phyloP scores from a whole-genome alignment of 805 yeast species.

The Danielia oregonensis region DNA sequence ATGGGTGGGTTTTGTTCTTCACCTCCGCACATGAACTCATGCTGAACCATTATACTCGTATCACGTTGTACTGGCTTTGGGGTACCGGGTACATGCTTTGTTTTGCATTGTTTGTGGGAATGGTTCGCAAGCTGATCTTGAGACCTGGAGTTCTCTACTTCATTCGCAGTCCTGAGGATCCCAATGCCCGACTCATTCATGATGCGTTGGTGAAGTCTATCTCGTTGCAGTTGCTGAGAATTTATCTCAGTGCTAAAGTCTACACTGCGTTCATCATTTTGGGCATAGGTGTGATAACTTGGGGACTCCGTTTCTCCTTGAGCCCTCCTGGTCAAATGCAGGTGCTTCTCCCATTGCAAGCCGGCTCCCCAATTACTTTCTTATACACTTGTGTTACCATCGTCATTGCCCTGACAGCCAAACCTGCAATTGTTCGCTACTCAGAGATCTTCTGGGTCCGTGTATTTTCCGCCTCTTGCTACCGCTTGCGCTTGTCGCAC shows the following conservation, averaged over 20 bases:
- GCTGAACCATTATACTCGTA: constrained; percentile 18
- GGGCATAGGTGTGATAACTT: constrained; percentile 70
- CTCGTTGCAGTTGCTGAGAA: constrained; percentile 65
- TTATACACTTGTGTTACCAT: constrained; percentile 4
- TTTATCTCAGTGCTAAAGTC: constrained; percentile 66
- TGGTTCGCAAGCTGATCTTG: constrained; percentile 67
- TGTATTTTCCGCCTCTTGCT: constrained; percentile 53
- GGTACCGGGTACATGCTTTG: constrained; percentile 88
- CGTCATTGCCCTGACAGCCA: constrained; percentile 4
- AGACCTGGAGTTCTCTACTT: constrained; percentile 90
- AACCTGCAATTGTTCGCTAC: constrained; percentile 21
- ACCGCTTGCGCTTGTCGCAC: constrained; percentile 69
- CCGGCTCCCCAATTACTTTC: not conserved
- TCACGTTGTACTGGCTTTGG: constrained; percentile 49
- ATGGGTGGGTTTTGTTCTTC: constrained; percentile 17
- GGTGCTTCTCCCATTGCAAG: constrained; percentile 26
- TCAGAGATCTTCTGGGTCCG: constrained; percentile 57
- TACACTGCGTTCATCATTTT: constrained; percentile 68
- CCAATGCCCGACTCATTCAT: constrained; percentile 78
- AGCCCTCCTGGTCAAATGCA: constrained; percentile 9
- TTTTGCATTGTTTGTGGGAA: constrained; percentile 82
- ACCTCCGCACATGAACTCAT: constrained; percentile 19
- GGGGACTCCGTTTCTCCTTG: constrained; percentile 35
- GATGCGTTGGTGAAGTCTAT: constrained; percentile 83
- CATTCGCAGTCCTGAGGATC: constrained; percentile 92